Base-by-base conservation (phyloP, 768 basidiomycete species). In the Amanita molliuscula region DNA sequence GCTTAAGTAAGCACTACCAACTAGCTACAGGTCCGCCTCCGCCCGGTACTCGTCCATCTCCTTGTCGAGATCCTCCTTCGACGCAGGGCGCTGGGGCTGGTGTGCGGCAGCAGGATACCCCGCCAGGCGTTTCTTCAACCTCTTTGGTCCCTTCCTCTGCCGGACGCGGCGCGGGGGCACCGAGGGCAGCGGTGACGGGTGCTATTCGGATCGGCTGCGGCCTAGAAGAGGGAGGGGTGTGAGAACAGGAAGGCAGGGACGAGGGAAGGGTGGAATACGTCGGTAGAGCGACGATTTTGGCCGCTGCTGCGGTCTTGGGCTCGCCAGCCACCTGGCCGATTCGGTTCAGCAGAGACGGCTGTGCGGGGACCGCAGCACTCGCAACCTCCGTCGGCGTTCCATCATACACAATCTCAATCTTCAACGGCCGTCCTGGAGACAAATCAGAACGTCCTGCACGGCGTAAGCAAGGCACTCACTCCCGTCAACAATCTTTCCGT, bases 21-120 rank as follows among this genome's bases (percentile, higher is more conserved):
- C n/a, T n/a, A n/a, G n/a, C n/a, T n/a, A n/a, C n/a, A n/a, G 59
- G 57, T 55, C 65, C 10, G 65, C 68, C 9, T 63, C 66, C 18
- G 84, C 80, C 44, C 75, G 74, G 55, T 88, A 89, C 44, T 83
- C 81, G 50, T 89, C 87, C 82, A 89, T 88, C 62, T 89, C 86
- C 60, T 75, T 72, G 61, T 89, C 86, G 20, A 89, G 71, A 52
- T 88, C 77, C 23, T 73, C 79, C 6, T 67, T 59, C 0, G 82
- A 76, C 11, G 62, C 54, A 3, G 63, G 51, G 43, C 21, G 37
- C 8, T 13, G 47, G 8, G 21, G 13, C 1, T 41, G 50, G 1
- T 31, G 29, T n/a, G n/a, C n/a, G n/a, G n/a, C n/a, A 31, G 13
- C 31, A 13, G 20, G 4, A 43, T 15, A 16, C 35, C 16, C 50